Percentiles rank a stretch among this genome's conserved stretches.
Conservation (phyloP, 108 stramenopile genomes). For the Skeletonema tropicum region DNA sequence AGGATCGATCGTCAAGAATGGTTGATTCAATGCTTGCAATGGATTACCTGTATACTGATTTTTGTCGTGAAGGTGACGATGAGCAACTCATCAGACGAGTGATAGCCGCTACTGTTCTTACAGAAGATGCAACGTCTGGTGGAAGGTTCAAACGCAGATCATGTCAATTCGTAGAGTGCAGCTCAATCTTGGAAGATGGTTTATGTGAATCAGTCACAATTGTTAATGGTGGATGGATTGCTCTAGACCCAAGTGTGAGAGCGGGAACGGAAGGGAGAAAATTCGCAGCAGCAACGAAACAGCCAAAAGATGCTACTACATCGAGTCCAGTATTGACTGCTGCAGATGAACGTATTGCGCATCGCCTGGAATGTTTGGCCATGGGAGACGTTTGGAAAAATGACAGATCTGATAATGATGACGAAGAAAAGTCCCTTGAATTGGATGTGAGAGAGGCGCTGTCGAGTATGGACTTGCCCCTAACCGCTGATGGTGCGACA, state of each 20-base stretch:
- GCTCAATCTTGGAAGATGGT: conserved; percentile 1
- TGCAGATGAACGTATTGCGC: conserved; percentile 77
- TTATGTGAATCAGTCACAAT: conserved; percentile 38
- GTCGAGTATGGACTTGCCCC: conserved; percentile 59
- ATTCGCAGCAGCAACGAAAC: conserved; percentile 47
- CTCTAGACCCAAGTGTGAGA: conserved; percentile 68
- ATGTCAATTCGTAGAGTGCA: conserved; percentile 51
- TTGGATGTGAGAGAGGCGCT: conserved; percentile 77
- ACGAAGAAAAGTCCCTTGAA: conserved; percentile 49
- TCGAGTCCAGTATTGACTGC: conserved; percentile 35
- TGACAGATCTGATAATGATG: conserved; percentile 5
- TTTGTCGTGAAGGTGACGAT: conserved; percentile 17
- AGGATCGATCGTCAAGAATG: conserved; percentile 48
- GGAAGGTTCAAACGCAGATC: conserved; percentile 82
- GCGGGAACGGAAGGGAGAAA: conserved; percentile 70
- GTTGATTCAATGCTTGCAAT: conserved; percentile 53
- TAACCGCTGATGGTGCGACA: conserved; percentile 69
- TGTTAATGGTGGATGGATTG: conserved; percentile 87
- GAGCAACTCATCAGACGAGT: conserved; percentile 40
- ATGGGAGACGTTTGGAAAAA: conserved; percentile 61
- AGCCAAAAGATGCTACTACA: conserved; percentile 7
- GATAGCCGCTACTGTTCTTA: conserved; percentile 51
- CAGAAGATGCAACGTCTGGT: conserved; percentile 61
- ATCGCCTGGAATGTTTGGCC: conserved; percentile 81
- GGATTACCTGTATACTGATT: conserved; percentile 44